Conservation (phyloP, 345 rosid species). For the Microcos paniculata region DNA sequence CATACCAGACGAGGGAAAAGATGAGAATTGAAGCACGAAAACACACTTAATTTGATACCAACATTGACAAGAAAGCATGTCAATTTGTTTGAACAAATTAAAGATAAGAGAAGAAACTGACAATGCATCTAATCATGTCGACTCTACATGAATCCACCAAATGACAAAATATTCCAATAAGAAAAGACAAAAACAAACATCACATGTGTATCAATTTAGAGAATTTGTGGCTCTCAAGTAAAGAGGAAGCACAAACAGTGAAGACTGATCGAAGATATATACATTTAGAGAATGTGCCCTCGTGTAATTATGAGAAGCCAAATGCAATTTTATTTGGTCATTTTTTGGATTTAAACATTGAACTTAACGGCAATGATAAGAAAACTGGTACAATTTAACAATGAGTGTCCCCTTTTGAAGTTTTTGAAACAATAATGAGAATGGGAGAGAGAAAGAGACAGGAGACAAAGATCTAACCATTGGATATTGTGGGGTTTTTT, state of each 20-base stretch:
- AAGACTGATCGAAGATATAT: no score
- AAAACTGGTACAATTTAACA: background rate
- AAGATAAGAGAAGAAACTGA: background rate
- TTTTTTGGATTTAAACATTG: background rate
- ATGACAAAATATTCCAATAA: background rate
- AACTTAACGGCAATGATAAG: constrained; percentile 1
- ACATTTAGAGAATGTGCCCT: no score
- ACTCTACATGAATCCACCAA: background rate
- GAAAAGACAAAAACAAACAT: constrained; percentile 11
- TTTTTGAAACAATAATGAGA: background rate
- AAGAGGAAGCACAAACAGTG: background rate
- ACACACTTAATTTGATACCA: background rate
- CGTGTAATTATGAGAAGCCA: background rate
- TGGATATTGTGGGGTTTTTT: constrained; percentile 14
- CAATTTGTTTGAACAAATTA: background rate
- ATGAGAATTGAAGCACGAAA: background rate
- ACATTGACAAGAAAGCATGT: background rate
- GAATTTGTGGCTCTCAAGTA: constrained; percentile 19
- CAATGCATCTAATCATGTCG: background rate
- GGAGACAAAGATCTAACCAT: constrained; percentile 16
- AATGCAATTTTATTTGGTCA: background rate
- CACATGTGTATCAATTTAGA: background rate
- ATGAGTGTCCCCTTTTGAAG: constrained; percentile 9
- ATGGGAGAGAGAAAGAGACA: background rate
- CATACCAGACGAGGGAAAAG: no score